Base-by-base conservation (phyloP, 108 stramenopile species). In the Nitzschia putrida region DNA sequence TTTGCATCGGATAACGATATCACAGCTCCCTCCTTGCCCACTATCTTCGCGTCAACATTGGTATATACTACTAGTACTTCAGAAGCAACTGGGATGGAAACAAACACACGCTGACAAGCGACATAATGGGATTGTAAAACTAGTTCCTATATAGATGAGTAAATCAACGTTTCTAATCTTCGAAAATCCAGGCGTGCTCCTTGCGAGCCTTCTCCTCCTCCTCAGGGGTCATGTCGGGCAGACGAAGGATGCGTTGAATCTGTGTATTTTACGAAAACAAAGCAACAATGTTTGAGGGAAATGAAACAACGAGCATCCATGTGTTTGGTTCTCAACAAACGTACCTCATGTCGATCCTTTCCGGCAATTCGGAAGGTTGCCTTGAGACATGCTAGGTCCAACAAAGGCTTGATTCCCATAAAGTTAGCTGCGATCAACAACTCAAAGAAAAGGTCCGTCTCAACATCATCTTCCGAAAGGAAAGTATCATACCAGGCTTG, bases 151-250 rank as follows among this genome's bases (percentile, higher is more conserved):
- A 34, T 34, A 34, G 29, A 34, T 34, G 29, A 4, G 29, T 34
- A 34, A 34, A 34, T 1, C 29, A 34, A 34, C 3, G 47, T 64
- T 71, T 71, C 0, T 60, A 39, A n/a, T 85, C 83, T 80, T 86
- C 86, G 82, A 93, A 93, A 57, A 93, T 84, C 92, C 92, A 93
- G 21, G 69, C 76, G 66, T 91, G 92, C 25, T 91, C 83, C 64
- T 75, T 64, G 42, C 88, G 80, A 14, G 89, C 89, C 26, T 74
- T 53, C 14, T 60, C 80, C 64, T 89, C 88, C 61, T 93, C 89
- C 52, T 89, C 83, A 3, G 77, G 60, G n/a, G 92, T 88, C 77
- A 93, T 43, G 67, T 78, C 74, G 3, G 92, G 92, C 12, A 93
- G 83, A 18, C 89, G 87, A 21, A 93, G 73, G 39, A 88, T 79